Evolutionary conservation across 768 basidiomycete genomes (phyloP), one percentile per base, ranked within the genome.

Genomic region (Boletus reticulatus): DNA sequence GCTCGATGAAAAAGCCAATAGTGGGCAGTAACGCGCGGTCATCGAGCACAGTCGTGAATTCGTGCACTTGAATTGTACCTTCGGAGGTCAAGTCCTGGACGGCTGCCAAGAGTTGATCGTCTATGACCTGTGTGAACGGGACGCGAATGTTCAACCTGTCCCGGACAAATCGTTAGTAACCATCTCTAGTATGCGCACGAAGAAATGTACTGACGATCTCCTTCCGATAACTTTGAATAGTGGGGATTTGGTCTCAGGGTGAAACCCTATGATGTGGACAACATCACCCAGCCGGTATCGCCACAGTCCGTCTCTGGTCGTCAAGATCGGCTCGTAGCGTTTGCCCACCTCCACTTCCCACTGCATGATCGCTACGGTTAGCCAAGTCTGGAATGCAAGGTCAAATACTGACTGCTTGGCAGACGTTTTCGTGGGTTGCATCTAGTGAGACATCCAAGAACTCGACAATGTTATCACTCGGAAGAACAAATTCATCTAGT

Each of bases 231-330:
- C 52, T 13, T 49, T 56, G 37, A 66, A 54, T 17, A 59, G 14
- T 0, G 65, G 65, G 4, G 37, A 22, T 11, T 47, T 47, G 8
- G 27, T 43, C n/a, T 58, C 39, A 1, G 4, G 3, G 1, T 56
- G 50, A 45, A 65, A 61, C 13, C 66, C 66, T 3, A 53, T 14
- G 13, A 66, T 47, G 2, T 32, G 44, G 12, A 67, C 12, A 6
- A 66, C 16, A 24, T 66, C 65, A 5, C 65, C 62, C 2, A 64
- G 52, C 16, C 31, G 57, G 34, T 67, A 64, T 32, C 62, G 57
- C 65, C 65, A 67, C 34, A 67, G 49, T 1, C 65, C 65, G 9
- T 60, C 56, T 32, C 48, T 57, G 6, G 62, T 66, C 6, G 62
- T 67, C 36, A 67, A 7, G 11, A 67, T 38, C 0, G 57, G 45